Percentiles rank a stretch among this genome's conserved stretches.
These are phyloP conservation scores for Wickerhamiella dianesei DNA, from an alignment of 805 yeast species.

Conservation along the genomic window DNA sequence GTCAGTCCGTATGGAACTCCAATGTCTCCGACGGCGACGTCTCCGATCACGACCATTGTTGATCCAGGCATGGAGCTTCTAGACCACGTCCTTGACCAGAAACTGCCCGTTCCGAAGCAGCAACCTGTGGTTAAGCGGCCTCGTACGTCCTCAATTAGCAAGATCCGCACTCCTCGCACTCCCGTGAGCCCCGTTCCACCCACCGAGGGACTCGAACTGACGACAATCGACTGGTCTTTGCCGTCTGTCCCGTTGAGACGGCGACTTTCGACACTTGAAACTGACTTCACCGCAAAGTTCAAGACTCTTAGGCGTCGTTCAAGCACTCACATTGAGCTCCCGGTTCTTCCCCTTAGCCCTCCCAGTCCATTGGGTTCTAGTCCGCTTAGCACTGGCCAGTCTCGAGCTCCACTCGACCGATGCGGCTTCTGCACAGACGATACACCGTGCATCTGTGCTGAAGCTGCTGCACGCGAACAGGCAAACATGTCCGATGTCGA, in stretches of 20 bases:
- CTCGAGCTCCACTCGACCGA: constrained; percentile 35
- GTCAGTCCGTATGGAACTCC: neutral
- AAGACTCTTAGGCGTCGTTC: neutral
- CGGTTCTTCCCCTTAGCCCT: neutral
- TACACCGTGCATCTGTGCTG: constrained; percentile 85
- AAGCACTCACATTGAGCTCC: neutral
- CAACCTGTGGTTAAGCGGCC: neutral
- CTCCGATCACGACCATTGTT: constrained; percentile 1
- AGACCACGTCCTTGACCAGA: constrained; percentile 26
- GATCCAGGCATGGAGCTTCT: constrained; percentile 19
- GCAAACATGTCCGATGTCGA: constrained; percentile 24
- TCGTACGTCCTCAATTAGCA: neutral
- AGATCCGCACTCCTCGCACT: neutral
- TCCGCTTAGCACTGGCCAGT: constrained; percentile 6
- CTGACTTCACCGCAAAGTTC: constrained; percentile 17
- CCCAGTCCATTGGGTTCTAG: constrained; percentile 8
- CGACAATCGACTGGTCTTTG: constrained; percentile 16
- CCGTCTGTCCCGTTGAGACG: constrained; percentile 21
- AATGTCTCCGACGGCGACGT: constrained; percentile 4
- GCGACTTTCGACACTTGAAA: constrained; percentile 13
- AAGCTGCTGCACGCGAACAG: constrained; percentile 37
- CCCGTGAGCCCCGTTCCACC: constrained; percentile 2
- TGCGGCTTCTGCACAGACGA: constrained; percentile 93
- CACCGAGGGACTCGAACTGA: constrained; percentile 13
- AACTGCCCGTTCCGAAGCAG: constrained; percentile 21